A percentile compares a stretch with the other conserved stretches of the same genome.
phyloP scores from a whole-genome alignment of 495 filamentous ascomycete species.

The Aspergillus sclerotiicarbonarius region DNA sequence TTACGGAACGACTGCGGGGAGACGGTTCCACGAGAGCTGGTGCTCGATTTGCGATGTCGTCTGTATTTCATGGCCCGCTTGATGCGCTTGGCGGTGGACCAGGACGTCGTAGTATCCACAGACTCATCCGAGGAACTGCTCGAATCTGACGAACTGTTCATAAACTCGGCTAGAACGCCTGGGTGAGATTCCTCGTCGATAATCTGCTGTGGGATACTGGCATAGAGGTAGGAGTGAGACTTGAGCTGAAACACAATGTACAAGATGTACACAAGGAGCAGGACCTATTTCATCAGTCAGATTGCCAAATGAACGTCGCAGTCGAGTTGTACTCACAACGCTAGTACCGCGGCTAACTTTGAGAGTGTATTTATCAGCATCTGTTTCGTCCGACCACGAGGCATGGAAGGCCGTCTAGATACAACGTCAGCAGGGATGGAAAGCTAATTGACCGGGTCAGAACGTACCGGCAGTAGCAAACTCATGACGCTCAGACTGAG shows the following conservation, averaged over 20 bases:
- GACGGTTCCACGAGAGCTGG: slow-evolving; percentile 61
- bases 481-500: slow-evolving; percentile 87
- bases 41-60: slow-evolving; percentile 70
- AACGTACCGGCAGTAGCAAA: slow-evolving; percentile 66
- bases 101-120: slow-evolving; percentile 63
- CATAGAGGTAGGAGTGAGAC: slow-evolving; percentile 88
- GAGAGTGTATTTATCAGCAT: slow-evolving; percentile 67
- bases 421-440: neutral
- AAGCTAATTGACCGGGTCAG: neutral
- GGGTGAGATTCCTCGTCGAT: slow-evolving; percentile 87
- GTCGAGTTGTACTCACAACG: slow-evolving; percentile 53
- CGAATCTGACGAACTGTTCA: slow-evolving; percentile 68
- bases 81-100: slow-evolving; percentile 71
- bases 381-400: slow-evolving; percentile 62
- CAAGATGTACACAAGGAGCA: slow-evolving; percentile 78
- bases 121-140: slow-evolving; percentile 63
- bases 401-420: slow-evolving; percentile 80
- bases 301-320: neutral
- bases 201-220: slow-evolving; percentile 82
- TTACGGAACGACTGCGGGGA: slow-evolving; percentile 32
- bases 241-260: slow-evolving; percentile 91
- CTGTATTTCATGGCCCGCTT: slow-evolving; percentile 65
- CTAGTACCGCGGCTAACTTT: slow-evolving; percentile 88
- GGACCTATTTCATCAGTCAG: slow-evolving; percentile 44
- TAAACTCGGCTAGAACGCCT: slow-evolving; percentile 75